Base-by-base conservation (phyloP, 2,329 filamentous ascomycete genomes). In the Talaromyces pinophilus region DNA sequence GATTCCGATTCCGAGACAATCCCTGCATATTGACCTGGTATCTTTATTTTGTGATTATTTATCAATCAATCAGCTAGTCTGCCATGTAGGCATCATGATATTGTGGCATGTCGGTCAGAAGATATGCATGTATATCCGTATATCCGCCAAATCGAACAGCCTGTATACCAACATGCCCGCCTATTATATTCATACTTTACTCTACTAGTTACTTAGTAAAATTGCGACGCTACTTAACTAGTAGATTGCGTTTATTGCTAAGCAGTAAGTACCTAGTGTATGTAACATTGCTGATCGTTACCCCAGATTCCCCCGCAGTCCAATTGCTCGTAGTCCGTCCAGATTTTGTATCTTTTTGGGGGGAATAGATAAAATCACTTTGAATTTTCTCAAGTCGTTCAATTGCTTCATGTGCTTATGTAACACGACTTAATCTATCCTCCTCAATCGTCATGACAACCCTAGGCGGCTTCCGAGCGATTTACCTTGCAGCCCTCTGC, bases 401-500 rank as follows among this genome's bases (percentile, higher is more conserved):
- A 5, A 22, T 8, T 22, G 19, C 5, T 13, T 22, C 44, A 13
- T 5, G n/a, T 5, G 6, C n/a, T 1, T 5, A 22, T 48, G 19
- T 48, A 4, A 25, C 10, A 22, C 19, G 19, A 22, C n/a, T 3
- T 22, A 48, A 13, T 48, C 8, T 48, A 19, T 48, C 19, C 13
- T 22, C 44, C 10, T 22, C 5, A 11, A 10, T 22, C 10, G 4
- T 5, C 19, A 48, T 13, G 44, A 22, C 19, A n/a, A 13, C n/a
- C n/a, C 1, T 22, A 4, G 44, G 42, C 5, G 22, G 4, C 38
- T 61, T 65, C 57, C 42, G 63, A n/a, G 57, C 63, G 5, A 25
- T 54, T 13, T 65, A 65, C 19, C 46, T 61, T 6, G 55, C 38
- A 15, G 57, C 46, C 1, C 46, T 64, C 8, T 55, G 63, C 17